A percentile compares a stretch with the other conserved stretches of the same genome.
Conservation (phyloP, 257 asterid species). For the Rauvolfia tetraphylla region DNA sequence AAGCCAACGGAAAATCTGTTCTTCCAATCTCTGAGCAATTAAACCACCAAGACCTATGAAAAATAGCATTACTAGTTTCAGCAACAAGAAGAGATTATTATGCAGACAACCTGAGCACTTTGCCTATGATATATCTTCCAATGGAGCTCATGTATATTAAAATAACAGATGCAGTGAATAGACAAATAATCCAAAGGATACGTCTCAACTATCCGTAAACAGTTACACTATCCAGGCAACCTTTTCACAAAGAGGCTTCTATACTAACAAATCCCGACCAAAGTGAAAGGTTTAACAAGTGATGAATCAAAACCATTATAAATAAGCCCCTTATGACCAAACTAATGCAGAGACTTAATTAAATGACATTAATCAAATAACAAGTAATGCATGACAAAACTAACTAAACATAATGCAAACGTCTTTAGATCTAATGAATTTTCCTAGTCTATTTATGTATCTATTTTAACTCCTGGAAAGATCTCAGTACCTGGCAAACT, state of each 20-base stretch:
- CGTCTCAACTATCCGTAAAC: not conserved
- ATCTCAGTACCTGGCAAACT: slow-evolving; percentile 59
- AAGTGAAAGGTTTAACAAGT: not conserved
- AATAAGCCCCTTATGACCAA: not conserved
- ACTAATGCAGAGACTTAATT: not conserved
- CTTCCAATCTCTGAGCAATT: slow-evolving; percentile 88
- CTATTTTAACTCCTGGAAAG: not conserved
- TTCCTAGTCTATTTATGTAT: not conserved
- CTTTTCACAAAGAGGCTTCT: not conserved
- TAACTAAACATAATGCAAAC: not conserved
- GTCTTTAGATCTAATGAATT: not conserved
- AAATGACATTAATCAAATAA: not conserved
- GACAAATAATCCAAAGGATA: not conserved
- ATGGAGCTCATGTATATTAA: not conserved
- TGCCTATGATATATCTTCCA: not conserved
- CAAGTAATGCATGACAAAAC: not conserved
- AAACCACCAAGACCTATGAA: slow-evolving; percentile 72
- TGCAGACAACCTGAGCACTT: not conserved
- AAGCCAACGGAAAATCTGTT: slow-evolving; percentile 92
- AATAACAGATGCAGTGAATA: not conserved
- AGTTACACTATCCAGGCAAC: not conserved
- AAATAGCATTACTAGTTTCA: not conserved
- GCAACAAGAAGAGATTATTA: not conserved
- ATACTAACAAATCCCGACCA: not conserved
- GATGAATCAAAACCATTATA: not conserved